A percentile compares a stretch with the other conserved stretches of the same genome.
These are phyloP conservation scores for Pichia phayaonensis DNA, from an alignment of 805 yeast species.

Conservation along the genomic window DNA sequence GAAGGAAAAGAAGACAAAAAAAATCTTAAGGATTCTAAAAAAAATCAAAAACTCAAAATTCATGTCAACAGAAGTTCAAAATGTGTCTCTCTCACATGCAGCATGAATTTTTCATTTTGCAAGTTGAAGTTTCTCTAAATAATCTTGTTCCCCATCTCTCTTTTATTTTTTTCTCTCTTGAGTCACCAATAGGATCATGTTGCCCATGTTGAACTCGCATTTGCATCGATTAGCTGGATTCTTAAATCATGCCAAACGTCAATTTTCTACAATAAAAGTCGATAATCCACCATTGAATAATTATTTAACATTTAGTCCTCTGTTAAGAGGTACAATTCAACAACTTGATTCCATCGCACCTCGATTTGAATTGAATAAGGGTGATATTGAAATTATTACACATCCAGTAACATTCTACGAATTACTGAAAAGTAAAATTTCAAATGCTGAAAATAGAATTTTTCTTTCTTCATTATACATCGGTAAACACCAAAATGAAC, in stretches of 20 bases:
- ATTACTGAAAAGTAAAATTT: constrained; percentile 54
- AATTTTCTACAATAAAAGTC: constrained; percentile 20
- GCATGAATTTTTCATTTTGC: not conserved
- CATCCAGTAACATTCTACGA: constrained; percentile 70
- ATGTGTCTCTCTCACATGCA: not conserved
- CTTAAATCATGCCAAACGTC: constrained; percentile 13
- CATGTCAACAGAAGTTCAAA: not conserved
- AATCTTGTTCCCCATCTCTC: no score
- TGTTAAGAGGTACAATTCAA: constrained; percentile 23
- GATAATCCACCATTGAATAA: constrained; percentile 22
- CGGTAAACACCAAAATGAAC: constrained; percentile 75
- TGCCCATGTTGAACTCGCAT: constrained; percentile 2
- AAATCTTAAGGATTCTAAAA: not conserved
- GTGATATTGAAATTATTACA: constrained; percentile 52
- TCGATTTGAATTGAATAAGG: constrained; percentile 49
- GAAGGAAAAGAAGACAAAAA: no score
- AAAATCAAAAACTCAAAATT: not conserved
- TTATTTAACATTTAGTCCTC: constrained; percentile 22
- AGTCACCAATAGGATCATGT: not conserved
- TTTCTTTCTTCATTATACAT: constrained; percentile 82
- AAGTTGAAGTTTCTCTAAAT: not conserved
- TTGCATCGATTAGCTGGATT: constrained; percentile 13
- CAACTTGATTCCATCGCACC: constrained; percentile 63
- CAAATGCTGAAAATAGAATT: constrained; percentile 52
- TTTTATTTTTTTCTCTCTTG: not conserved